Conservation (phyloP, 139 green algal genomes). For the Chlorella sp. region DNA sequence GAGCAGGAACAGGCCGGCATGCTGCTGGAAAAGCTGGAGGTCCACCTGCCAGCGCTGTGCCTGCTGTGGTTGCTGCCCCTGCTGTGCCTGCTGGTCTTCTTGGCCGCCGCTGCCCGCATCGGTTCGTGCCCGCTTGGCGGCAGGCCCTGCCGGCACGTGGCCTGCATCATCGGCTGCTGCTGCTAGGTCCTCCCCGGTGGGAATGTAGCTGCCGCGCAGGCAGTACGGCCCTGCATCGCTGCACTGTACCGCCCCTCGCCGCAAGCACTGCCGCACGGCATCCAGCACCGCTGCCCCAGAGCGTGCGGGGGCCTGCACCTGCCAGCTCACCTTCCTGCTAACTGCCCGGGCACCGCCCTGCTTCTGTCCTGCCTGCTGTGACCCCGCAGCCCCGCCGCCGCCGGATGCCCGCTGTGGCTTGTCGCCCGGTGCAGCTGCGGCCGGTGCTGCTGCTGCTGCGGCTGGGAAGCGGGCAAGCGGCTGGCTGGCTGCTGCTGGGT, state of each 20-base stretch:
- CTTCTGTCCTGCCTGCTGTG: not conserved
- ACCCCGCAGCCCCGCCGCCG: not conserved
- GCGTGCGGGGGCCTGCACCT: not conserved
- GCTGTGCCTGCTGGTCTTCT: not conserved
- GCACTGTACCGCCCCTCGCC: not conserved
- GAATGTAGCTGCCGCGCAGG: not conserved
- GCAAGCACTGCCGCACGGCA: not conserved
- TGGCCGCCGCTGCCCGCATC: not conserved
- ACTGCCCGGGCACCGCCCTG: slow-evolving; percentile 48
- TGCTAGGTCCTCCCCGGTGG: not conserved
- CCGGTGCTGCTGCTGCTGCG: slow-evolving; percentile 60
- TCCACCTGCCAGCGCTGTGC: not conserved
- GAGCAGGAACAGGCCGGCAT: slow-evolving; percentile 21
- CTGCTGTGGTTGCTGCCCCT: not conserved
- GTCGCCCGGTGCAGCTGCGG: slow-evolving; percentile 58
- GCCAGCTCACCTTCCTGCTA: slow-evolving; percentile 23
- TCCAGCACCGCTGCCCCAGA: not conserved
- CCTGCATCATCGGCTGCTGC: not conserved
- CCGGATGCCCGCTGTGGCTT: not conserved
- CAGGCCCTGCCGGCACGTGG: not conserved
- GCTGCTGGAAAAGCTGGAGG: slow-evolving; percentile 18
- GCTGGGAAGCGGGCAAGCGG: slow-evolving; percentile 62
- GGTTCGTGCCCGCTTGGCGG: not conserved
- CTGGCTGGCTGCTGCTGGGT: slow-evolving; percentile 54
- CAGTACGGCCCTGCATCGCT: not conserved